Base-by-base conservation (phyloP, 2,329 filamentous ascomycete species). In the Aspergillus quadricinctus region DNA sequence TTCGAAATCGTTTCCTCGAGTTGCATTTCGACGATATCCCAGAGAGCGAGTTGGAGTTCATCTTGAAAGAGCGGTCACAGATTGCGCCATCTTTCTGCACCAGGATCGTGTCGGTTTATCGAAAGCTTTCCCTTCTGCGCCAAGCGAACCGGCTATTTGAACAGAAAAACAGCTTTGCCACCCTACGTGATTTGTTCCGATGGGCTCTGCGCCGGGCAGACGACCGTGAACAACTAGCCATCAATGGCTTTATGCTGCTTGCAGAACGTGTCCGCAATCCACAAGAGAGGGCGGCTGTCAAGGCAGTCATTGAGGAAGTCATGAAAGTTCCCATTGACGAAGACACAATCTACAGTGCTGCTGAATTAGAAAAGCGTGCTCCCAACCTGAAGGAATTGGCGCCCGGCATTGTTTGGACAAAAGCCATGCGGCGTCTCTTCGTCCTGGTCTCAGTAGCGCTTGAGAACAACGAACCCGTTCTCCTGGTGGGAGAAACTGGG, bases 11-110 rank as follows among this genome's bases (percentile, higher is more conserved):
- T 67, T 99, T 99, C 67, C 81, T 99, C 3, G 94, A 99, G 73
- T 79, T 99, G 4, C 94, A 99, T 72, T 97, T 96, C 66, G 94
- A 97, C 65, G 95, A 99, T 67, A 99, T 99, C 25, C 94, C 94
- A 0, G 91, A 97, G 69, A 88, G 91, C 61, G 95, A 99, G 69
- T 78, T 99, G 48, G 91, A 96, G 66, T 90, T 87, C 45, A 99
- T 99, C 65, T 72, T 99, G 35, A 90, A 95, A 69, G 87, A 91
- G 69, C 84, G 95, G 58, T 95, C 92, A 57, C 85, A 92, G 65
- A 92, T 96, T 14, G 90, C 94, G 0, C 91, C 93, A 4, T 93
- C 92, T 0, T 94, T 97, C 77, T 96, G 93, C 70, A 85, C 85
- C 61, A 85, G 89, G 52, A 97, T 99, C 57, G 94, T 99, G 3